These are phyloP conservation scores for Paecilomyces dactylethromorphus DNA, from an alignment of 2,329 filamentous ascomycete genomes.

Conservation along the genomic window DNA sequence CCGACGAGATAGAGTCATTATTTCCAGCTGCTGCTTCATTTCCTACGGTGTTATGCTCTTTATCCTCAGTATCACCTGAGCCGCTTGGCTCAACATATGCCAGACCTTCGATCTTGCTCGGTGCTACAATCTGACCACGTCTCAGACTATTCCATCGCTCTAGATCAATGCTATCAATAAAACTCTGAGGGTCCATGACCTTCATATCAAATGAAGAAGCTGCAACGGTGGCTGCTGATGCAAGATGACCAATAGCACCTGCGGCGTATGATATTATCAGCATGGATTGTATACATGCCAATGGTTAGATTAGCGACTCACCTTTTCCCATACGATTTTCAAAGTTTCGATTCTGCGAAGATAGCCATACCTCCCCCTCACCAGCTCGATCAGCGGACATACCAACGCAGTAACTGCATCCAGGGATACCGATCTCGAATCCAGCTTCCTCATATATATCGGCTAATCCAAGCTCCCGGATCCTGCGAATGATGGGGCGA, in stretches of 20 bases:
- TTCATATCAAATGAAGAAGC: conserved; percentile 42
- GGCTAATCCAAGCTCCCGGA: conserved; percentile 28
- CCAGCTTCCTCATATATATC: conserved; percentile 36
- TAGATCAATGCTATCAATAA: conserved; percentile 21
- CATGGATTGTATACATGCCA: neutral
- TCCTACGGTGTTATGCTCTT: neutral
- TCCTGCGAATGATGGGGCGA: conserved; percentile 30
- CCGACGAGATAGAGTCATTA: neutral
- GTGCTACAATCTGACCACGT: neutral
- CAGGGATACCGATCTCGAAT: conserved; percentile 37
- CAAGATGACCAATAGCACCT: conserved; percentile 40
- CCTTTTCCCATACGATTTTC: conserved; percentile 41
- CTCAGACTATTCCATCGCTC: conserved; percentile 10
- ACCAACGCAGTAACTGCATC: conserved; percentile 42
- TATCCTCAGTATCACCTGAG: neutral
- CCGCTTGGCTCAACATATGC: conserved; percentile 7
- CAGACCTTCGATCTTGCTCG: neutral
- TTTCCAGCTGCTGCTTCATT: neutral
- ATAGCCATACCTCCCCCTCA: conserved; percentile 39
- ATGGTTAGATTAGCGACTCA: conserved; percentile 6
- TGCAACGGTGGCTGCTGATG: conserved; percentile 42
- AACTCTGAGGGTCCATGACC: conserved; percentile 30
- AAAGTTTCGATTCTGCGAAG: conserved; percentile 44
- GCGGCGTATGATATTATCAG: neutral
- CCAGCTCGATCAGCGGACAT: conserved; percentile 36